Percentiles rank a stretch among this genome's conserved stretches.
Evolutionary conservation across 192 early-diverging fungal genomes (phyloP).

Genomic region (Backusella sp.): DNA sequence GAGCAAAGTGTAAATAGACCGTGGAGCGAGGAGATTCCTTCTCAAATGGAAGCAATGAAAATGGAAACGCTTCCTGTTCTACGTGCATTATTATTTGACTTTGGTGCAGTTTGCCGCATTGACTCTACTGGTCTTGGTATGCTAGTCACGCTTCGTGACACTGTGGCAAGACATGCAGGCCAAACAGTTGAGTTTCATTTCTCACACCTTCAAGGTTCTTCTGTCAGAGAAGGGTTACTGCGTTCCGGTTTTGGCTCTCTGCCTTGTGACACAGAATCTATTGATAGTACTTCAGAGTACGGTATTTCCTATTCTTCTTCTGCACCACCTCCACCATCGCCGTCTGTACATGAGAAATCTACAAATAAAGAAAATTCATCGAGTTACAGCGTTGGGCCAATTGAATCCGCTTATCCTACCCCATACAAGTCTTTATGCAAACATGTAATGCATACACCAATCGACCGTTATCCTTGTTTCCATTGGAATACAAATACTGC

Average conservation of each 20-base stretch:
- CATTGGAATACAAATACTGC: constrained; percentile 36
- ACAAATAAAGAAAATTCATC: background rate
- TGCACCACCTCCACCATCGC: background rate
- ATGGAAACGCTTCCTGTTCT: constrained; percentile 43
- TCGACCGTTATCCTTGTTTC: constrained; percentile 33
- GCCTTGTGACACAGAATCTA: background rate
- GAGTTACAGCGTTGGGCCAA: background rate
- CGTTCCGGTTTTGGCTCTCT: constrained; percentile 21
- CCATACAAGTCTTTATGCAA: background rate
- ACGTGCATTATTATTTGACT: constrained; percentile 78
- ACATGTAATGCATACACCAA: constrained; percentile 4
- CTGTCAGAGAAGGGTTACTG: constrained; percentile 12
- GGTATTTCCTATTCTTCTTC: background rate
- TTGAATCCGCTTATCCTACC: background rate
- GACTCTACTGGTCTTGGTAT: constrained; percentile 82
- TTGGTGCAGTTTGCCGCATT: constrained; percentile 70
- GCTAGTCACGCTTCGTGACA: constrained; percentile 54
- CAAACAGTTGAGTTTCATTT: constrained; percentile 33
- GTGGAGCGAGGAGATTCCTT: constrained; percentile 16
- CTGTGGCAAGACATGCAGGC: constrained; percentile 26
- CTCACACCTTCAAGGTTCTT: constrained; percentile 6
- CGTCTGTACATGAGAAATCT: constrained; percentile 5
- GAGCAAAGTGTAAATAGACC: background rate
- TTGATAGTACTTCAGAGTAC: background rate
- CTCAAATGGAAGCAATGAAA: background rate